A percentile compares a stretch with the other conserved stretches of the same genome.
Conservation (phyloP, 345 rosid genomes). For the Cardamine resedifolia region DNA sequence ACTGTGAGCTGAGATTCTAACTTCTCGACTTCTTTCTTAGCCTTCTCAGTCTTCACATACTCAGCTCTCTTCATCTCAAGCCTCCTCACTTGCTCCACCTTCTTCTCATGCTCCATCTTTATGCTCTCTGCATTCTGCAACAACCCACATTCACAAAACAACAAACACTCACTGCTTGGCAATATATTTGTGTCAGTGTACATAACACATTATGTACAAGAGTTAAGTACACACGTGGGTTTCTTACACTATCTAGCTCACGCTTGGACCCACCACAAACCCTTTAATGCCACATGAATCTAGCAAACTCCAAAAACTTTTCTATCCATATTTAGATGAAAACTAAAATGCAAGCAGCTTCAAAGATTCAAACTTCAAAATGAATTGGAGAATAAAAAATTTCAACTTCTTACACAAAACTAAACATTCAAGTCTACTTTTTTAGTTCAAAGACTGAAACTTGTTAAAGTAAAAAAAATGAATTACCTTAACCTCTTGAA, state of each 20-base stretch:
- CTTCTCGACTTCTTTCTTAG: conserved; percentile 80
- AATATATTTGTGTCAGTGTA: conserved; percentile 30
- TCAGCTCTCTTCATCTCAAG: conserved; percentile 85
- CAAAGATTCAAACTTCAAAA: conserved; percentile 29
- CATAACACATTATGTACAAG: conserved; percentile 6
- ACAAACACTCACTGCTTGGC: conserved; percentile 19
- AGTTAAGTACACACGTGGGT: conserved; percentile 38
- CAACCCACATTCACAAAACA: conserved; percentile 33
- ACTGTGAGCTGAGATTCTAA: conserved; percentile 85
- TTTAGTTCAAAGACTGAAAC: neutral
- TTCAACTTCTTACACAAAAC: neutral
- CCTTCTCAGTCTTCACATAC: conserved; percentile 76
- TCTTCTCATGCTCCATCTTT: conserved; percentile 86
- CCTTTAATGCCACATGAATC: conserved; percentile 21
- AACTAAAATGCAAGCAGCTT: conserved; percentile 23
- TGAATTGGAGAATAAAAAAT: neutral
- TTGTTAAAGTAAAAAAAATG: neutral
- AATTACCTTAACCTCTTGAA: conserved; percentile 85
- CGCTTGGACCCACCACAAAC: conserved; percentile 38
- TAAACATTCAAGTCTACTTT: neutral
- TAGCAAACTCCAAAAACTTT: conserved; percentile 8
- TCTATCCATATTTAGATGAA: conserved; percentile 27
- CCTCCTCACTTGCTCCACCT: conserved; percentile 67
- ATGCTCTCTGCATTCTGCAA: conserved; percentile 63
- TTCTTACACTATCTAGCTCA: conserved; percentile 33